A percentile compares a stretch with the other conserved stretches of the same genome.
Conservation (phyloP, 768 basidiomycete genomes). For the Crassisporium funariophilum region DNA sequence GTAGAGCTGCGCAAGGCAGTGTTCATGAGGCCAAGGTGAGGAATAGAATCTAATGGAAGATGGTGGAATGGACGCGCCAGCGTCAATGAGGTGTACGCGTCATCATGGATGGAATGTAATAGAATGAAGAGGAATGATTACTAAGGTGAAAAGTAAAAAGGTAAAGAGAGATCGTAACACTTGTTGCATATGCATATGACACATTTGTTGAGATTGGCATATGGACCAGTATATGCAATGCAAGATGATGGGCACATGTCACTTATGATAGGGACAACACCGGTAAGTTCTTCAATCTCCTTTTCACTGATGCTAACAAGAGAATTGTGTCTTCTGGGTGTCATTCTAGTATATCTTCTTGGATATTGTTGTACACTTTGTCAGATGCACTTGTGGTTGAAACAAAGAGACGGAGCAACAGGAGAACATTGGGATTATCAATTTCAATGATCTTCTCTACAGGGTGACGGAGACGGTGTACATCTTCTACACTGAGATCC, state of each 20-base stretch:
- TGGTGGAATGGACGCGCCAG: no score
- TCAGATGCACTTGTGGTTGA: constrained; percentile 15
- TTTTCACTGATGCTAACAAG: constrained; percentile 28
- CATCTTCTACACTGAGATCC: no score
- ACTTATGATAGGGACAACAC: constrained; percentile 32
- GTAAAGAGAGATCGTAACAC: no score
- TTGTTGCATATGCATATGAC: constrained; percentile 28
- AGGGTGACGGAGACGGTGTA: no score
- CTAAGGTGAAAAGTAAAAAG: no score
- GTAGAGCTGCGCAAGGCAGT: no score
- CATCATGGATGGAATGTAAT: no score
- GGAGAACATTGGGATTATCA: constrained; percentile 15
- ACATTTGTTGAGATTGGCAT: constrained; percentile 21
- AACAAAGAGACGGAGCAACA: constrained; percentile 17
- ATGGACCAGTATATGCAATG: constrained; percentile 31
- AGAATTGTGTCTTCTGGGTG: constrained; percentile 28
- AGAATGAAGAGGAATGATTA: no score
- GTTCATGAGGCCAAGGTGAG: no score
- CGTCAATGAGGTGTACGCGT: no score
- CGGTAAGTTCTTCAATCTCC: constrained; percentile 28
- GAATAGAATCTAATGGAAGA: no score
- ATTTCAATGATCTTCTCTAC: no score
- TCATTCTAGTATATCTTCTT: constrained; percentile 10
- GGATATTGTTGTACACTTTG: constrained; percentile 14
- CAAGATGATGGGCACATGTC: constrained; percentile 48